These are phyloP conservation scores for Talaromyces borbonicus DNA, from an alignment of 495 filamentous ascomycete species.

Conservation along the genomic window DNA sequence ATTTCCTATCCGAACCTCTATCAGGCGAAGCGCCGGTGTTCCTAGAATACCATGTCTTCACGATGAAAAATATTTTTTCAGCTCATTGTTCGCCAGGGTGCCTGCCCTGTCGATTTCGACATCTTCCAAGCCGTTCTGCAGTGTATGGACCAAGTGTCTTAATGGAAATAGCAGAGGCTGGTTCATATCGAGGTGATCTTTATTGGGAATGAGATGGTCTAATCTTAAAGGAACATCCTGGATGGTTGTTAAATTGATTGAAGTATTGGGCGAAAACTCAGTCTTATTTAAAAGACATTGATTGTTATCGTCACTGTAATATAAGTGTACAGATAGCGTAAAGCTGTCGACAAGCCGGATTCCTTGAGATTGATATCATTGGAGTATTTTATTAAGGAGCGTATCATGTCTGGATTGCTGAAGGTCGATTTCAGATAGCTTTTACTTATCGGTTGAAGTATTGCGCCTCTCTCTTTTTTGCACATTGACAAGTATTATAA, in stretches of 20 bases:
- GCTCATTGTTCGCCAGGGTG: not conserved
- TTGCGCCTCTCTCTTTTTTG: not conserved
- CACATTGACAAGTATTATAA: not conserved
- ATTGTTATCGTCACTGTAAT: not conserved
- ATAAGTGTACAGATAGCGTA: not conserved
- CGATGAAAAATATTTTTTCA: not conserved
- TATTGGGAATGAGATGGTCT: not conserved
- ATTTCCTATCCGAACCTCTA: too few relatives aligned
- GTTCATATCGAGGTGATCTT: not conserved
- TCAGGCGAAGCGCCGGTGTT: not conserved
- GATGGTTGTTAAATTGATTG: not conserved
- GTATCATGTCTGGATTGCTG: not conserved
- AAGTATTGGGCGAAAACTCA: not conserved
- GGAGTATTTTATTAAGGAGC: not conserved
- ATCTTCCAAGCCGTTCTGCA: not conserved
- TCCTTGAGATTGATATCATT: not conserved
- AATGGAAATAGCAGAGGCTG: not conserved
- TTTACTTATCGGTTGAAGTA: not conserved
- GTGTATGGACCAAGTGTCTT: not conserved
- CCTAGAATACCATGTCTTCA: not conserved
- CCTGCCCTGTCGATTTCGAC: not conserved
- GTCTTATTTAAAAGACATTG: not conserved
- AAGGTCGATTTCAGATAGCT: not conserved
- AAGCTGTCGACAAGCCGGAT: not conserved
- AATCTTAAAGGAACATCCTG: not conserved